Conservation (phyloP, 768 basidiomycete species). For the Obba rivulosa region DNA sequence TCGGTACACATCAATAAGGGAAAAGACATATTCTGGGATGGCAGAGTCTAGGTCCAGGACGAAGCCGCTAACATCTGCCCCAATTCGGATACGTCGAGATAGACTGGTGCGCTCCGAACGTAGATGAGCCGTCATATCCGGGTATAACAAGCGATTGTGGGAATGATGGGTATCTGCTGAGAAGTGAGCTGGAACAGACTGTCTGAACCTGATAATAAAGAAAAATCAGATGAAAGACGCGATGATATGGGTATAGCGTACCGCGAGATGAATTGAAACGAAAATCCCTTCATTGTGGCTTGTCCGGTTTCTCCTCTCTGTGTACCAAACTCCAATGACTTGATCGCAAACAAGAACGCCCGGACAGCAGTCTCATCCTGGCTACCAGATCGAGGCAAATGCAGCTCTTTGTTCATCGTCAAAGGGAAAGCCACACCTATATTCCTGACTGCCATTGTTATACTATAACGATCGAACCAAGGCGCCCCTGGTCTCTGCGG, state of each 20-base stretch:
- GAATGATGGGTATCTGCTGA: constrained; percentile 60
- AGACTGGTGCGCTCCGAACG: constrained; percentile 46
- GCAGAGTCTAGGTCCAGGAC: constrained; percentile 78
- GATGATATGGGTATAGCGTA: constrained; percentile 35
- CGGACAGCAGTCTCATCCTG: constrained; percentile 46
- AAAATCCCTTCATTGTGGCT: constrained; percentile 64
- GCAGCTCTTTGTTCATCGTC: constrained; percentile 53
- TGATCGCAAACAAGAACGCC: constrained; percentile 84
- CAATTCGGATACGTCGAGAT: constrained; percentile 52
- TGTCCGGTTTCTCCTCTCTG: constrained; percentile 76
- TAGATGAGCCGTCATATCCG: constrained; percentile 74
- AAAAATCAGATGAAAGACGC: constrained; percentile 38
- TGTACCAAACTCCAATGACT: constrained; percentile 65
- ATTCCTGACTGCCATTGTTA: constrained; percentile 53
- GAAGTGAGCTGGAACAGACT: constrained; percentile 67
- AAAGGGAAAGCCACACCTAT: constrained; percentile 92
- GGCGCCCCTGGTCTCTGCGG: constrained; percentile 29
- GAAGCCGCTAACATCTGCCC: constrained; percentile 77
- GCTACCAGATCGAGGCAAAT: constrained; percentile 37
- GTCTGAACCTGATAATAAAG: constrained; percentile 59
- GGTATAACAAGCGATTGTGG: constrained; percentile 70
- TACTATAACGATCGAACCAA: constrained; percentile 52
- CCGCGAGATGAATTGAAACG: constrained; percentile 82
- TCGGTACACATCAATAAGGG: constrained; percentile 81
- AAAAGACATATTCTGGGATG: constrained; percentile 73